phyloP scores from a whole-genome alignment of 176 grass and related monocot genomes.

The Chloris gayana region DNA sequence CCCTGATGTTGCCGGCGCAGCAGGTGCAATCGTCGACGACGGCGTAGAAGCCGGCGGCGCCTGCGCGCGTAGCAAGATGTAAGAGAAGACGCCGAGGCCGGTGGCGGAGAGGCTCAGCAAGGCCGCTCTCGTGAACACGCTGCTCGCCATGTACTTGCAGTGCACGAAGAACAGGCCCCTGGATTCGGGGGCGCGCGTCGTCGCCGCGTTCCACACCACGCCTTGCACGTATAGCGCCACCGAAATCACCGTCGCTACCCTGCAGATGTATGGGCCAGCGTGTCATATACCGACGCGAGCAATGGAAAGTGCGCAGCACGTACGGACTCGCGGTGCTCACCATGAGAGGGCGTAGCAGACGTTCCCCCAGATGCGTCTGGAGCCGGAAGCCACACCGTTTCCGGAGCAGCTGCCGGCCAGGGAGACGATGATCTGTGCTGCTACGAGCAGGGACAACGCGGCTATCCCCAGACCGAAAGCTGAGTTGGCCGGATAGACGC shows the following conservation, averaged over 20 bases:
- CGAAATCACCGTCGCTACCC: background rate
- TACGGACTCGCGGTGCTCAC: background rate
- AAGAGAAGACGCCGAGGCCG: conserved; percentile 1
- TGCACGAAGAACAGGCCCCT: background rate
- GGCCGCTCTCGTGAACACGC: background rate
- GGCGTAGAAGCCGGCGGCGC: background rate
- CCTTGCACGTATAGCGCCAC: background rate
- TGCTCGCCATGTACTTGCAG: background rate
- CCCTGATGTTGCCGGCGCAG: background rate
- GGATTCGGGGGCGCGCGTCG: background rate
- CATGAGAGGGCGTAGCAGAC: conserved; percentile 11
- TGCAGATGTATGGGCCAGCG: background rate
- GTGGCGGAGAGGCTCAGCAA: background rate
- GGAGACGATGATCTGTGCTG: background rate
- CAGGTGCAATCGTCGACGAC: background rate
- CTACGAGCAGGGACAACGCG: background rate
- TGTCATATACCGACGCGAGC: background rate
- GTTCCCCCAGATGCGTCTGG: background rate
- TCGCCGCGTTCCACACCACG: conserved; percentile 14
- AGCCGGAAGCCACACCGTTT: background rate
- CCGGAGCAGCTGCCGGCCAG: background rate
- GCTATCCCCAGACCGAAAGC: background rate
- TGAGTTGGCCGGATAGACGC: conserved; percentile 17
- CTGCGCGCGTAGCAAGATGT: background rate
- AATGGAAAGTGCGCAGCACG: too few relatives aligned